Base-by-base conservation (phyloP, 306 rosid genomes). In the Alnus glutinosa region DNA sequence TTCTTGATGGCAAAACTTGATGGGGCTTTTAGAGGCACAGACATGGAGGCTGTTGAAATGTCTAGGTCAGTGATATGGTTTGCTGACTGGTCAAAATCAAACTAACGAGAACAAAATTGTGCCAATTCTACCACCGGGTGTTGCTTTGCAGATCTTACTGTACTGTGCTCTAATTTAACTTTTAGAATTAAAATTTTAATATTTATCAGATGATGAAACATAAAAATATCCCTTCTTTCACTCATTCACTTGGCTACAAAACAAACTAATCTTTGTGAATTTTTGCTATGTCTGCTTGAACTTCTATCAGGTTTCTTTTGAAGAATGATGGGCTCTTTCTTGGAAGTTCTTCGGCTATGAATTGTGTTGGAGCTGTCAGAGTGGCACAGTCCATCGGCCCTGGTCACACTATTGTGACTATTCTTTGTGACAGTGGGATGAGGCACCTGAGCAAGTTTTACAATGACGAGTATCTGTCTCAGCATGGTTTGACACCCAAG, bases 371-470 rank as follows among this genome's bases (percentile, higher is more conserved):
- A 62, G 69, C 69, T 8, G 3, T 62, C n/a, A 62, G 69, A 62
- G 69, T 62, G 69, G 69, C 69, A 62, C 69, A 62, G 9, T 62
- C 69, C 32, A 30, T 32, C 3, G 69, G 69, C 69, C 66, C 66
- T n/a, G 94, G 97, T 81, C 96, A 92, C 82, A 93, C 92, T 30
- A 86, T 95, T 70, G 99, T 92, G 61, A 92, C 99, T 64, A 91
- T 95, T 77, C 92, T 95, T 44, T 95, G 98, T 14, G 97, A 95
- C 77, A 91, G 83, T 75, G 97, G 99, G 71, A 95, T 93, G 97
- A 91, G 98, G 86, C 99, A 95, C 79, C 83, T 93, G 83, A 95
- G 99, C 87, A 93, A 93, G 84, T 91, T 95, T 85, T 74, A 77
- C 82, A 85, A 83, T 73, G 82, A 82, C 10, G 92, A 89, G 61